phyloP scores from a whole-genome alignment of 2,329 filamentous ascomycete genomes.

The Claviceps monticola region DNA sequence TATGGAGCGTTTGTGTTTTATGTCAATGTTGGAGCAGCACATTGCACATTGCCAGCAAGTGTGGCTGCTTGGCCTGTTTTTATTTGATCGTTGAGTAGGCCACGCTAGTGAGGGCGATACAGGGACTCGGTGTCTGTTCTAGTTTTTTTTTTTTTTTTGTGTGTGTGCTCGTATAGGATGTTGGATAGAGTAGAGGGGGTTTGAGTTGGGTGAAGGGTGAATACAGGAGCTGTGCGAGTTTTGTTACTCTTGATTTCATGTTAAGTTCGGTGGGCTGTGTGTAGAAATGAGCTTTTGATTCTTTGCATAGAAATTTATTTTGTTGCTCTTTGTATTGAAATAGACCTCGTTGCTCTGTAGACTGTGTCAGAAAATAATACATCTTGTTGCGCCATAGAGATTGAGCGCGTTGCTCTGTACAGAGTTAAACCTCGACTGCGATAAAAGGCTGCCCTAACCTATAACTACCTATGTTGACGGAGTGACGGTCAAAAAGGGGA shows the following conservation, averaged over 20 bases:
- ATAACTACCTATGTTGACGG: no score
- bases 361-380: no score
- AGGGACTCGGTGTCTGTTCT: neutral
- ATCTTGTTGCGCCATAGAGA: no score
- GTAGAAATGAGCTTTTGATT: neutral
- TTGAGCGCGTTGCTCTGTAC: no score
- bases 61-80: neutral
- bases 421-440: no score
- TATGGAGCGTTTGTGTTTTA: neutral
- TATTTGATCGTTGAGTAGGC: neutral
- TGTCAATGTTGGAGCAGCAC: neutral
- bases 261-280: neutral
- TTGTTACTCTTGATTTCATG: neutral
- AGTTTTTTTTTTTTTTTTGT: neutral
- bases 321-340: no score
- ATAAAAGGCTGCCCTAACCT: no score
- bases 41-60: neutral
- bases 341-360: no score
- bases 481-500: no score
- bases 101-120: neutral
- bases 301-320: neutral
- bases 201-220: neutral
- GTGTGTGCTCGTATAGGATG: neutral
- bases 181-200: neutral
- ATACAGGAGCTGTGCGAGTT: conserved; percentile 1